A percentile compares a stretch with the other conserved stretches of the same genome.
Conservation (phyloP, 768 basidiomycete species). For the Amanita muscaria region DNA sequence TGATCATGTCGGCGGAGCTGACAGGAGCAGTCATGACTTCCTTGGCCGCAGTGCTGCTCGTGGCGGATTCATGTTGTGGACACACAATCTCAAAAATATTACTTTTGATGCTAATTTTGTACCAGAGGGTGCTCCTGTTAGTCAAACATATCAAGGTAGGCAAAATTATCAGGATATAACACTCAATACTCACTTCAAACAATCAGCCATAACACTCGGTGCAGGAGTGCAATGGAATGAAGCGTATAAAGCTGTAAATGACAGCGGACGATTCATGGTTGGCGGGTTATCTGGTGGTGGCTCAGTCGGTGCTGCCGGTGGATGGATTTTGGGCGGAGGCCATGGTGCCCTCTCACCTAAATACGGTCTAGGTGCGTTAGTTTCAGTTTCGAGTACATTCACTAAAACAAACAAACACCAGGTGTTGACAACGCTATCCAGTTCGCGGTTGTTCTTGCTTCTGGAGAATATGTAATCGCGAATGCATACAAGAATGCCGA, state of each 20-base stretch:
- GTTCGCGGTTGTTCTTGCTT: constrained; percentile 34
- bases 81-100: constrained; percentile 31
- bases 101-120: constrained; percentile 20
- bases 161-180: neutral
- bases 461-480: constrained; percentile 28
- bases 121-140: constrained; percentile 20
- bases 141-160: constrained; percentile 10
- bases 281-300: constrained; percentile 27
- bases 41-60: constrained; percentile 30
- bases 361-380: constrained; percentile 27
- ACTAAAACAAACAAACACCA: constrained; percentile 9
- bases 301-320: constrained; percentile 34
- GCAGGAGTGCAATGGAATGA: constrained; percentile 32
- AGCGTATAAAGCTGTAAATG: constrained; percentile 23
- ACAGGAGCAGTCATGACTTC: constrained; percentile 22
- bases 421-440: constrained; percentile 42
- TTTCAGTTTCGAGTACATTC: too few species aligned
- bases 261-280: constrained; percentile 25
- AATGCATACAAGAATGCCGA: constrained; percentile 34
- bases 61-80: constrained; percentile 33
- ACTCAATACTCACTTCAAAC: too few species aligned
- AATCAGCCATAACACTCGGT: constrained; percentile 17
- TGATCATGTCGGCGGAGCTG: too few species aligned
- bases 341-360: constrained; percentile 26
- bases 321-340: constrained; percentile 35